Base-by-base conservation (phyloP, 352 stramenopile genomes). In the Pythium dissotocum region DNA sequence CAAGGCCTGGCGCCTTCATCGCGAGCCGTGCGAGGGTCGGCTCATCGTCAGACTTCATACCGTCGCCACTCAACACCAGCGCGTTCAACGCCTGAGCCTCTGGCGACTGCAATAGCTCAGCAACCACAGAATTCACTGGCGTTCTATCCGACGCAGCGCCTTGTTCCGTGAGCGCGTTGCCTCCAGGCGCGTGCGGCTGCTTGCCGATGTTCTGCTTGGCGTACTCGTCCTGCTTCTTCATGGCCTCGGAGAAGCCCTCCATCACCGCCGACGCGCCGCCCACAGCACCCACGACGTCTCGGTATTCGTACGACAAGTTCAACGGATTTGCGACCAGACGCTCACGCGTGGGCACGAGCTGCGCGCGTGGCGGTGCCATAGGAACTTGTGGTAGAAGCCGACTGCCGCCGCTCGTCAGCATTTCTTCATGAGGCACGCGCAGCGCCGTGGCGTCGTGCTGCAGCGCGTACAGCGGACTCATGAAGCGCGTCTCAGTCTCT, bases 191-290 rank as follows among this genome's bases (percentile, higher is more conserved):
- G 56, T 91, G 92, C 10, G 84, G 85, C 53, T 84, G 85, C 68
- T 94, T 94, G 53, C 78, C 89, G 69, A 90, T 90, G 68, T 85
- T 91, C 32, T 88, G 85, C 54, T 86, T 77, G 26, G 82, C 85
- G 62, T 95, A 93, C 63, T 93, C 83, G 75, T 92, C 79, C 72
- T 93, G 83, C 49, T 89, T 89, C 49, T 76, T 87, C 57, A 91
- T 70, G 8, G 82, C 82, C 60, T 80, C 88, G 16, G 79, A 82
- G 60, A 93, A 90, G 30, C 76, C 80, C 57, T 86, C 69, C 40
- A 85, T 63, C 13, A 77, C 71, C 36, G 74, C 69, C 0, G 71
- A 71, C 26, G 71, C 48, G 57, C 35, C 40, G 51, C 36, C 40
- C 7, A 64, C 33, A 56, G 6, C 61, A n/a, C 77, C 21, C 10